Conservation (phyloP, 1,284 basidiomycete species). For the Trichosporon sp. region DNA sequence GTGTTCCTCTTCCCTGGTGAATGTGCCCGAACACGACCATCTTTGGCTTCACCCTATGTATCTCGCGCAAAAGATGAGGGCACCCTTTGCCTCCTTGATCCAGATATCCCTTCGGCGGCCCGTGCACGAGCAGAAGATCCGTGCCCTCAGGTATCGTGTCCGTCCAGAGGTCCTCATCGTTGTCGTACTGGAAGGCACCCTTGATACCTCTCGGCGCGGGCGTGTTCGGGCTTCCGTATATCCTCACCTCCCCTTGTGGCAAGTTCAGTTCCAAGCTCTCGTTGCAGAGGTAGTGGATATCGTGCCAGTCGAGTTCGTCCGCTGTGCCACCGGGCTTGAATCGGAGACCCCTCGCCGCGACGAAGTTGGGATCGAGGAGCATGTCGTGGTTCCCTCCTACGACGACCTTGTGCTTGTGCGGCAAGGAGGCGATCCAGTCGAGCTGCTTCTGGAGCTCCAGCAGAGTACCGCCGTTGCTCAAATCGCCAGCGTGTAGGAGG, state of each 20-base stretch:
- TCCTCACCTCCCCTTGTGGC: not conserved
- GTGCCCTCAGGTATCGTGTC: not conserved
- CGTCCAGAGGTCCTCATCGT: not conserved
- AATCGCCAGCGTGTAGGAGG: not conserved
- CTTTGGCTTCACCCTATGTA: not conserved
- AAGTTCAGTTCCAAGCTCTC: not conserved
- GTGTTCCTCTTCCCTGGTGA: not conserved
- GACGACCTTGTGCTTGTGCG: conserved; percentile 23
- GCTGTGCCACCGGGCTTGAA: not conserved
- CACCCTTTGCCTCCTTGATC: not conserved
- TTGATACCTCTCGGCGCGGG: not conserved
- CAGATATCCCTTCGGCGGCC: not conserved
- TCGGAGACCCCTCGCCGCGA: not conserved
- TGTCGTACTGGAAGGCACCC: not conserved
- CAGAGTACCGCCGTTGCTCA: not conserved
- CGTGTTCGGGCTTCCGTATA: not conserved
- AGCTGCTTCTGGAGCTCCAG: conserved; percentile 20
- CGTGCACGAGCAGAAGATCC: not conserved
- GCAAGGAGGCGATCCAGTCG: conserved; percentile 15
- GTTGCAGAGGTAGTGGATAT: conserved; percentile 7
- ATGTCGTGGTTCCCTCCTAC: conserved; percentile 24
- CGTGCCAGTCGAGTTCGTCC: conserved; percentile 19
- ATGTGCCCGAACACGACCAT: not conserved
- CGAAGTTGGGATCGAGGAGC: not conserved
- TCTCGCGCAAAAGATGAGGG: not conserved